phyloP scores from a whole-genome alignment of 306 rosid genomes.

The Medicago arabica region DNA sequence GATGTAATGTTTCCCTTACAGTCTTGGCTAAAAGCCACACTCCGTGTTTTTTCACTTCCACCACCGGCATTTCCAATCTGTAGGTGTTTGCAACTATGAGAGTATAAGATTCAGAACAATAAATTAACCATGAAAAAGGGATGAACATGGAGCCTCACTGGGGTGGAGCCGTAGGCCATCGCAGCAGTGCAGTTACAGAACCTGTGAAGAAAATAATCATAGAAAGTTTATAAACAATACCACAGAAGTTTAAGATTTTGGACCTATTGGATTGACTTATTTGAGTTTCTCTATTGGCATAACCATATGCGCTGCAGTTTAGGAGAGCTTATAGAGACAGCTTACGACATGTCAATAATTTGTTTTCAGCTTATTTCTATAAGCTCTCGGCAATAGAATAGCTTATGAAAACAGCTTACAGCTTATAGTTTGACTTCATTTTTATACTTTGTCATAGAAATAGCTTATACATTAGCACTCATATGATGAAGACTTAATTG shows the following conservation, averaged over 20 bases:
- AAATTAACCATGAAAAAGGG: constrained; percentile 18
- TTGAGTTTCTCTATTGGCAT: not conserved
- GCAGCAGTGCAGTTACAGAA: constrained; percentile 76
- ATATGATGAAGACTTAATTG: not conserved
- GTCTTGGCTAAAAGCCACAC: constrained; percentile 94
- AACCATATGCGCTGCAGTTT: not conserved
- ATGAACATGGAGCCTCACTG: constrained; percentile 58
- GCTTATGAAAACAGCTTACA: not conserved
- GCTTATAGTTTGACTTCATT: not conserved
- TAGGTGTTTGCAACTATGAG: constrained; percentile 32
- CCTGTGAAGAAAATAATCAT: constrained; percentile 52
- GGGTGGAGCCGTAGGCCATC: constrained; percentile 97
- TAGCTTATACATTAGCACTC: not conserved
- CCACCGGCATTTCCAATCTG: constrained; percentile 97
- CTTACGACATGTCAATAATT: not conserved
- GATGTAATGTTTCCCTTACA: constrained; percentile 54
- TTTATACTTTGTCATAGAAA: not conserved
- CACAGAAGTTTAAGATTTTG: constrained; percentile 34
- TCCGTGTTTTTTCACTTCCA: constrained; percentile 85
- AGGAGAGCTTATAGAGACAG: not conserved
- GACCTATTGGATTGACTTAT: not conserved
- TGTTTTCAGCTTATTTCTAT: not conserved
- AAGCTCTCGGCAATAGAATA: not conserved
- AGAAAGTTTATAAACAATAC: constrained; percentile 8
- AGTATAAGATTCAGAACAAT: constrained; percentile 37